phyloP scores from a whole-genome alignment of 2,329 filamentous ascomycete genomes.

The Gnomoniopsis smithogilvyi region DNA sequence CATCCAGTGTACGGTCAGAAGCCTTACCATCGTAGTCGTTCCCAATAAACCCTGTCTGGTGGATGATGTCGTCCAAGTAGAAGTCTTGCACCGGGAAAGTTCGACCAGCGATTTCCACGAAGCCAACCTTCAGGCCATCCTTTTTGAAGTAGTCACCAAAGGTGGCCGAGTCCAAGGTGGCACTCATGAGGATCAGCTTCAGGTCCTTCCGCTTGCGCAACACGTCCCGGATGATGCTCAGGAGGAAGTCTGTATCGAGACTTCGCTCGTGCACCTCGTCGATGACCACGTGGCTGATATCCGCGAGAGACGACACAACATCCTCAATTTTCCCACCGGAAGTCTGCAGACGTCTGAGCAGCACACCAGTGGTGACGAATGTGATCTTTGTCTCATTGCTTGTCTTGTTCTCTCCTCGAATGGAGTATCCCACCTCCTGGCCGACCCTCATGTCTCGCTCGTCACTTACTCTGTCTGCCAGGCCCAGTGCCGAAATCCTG shows the following conservation, averaged over 20 bases:
- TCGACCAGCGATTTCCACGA: slow-evolving; percentile 82
- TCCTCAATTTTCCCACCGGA: slow-evolving; percentile 78
- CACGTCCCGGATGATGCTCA: slow-evolving; percentile 83
- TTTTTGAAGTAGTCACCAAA: slow-evolving; percentile 82
- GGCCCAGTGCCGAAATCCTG: slow-evolving; percentile 87
- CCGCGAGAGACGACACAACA: slow-evolving; percentile 75
- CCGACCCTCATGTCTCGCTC: slow-evolving; percentile 81
- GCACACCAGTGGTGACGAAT: slow-evolving; percentile 92
- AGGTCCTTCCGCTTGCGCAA: slow-evolving; percentile 71
- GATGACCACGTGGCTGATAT: slow-evolving; percentile 92
- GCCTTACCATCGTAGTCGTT: slow-evolving; percentile 41
- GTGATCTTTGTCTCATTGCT: slow-evolving; percentile 79
- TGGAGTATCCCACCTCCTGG: slow-evolving; percentile 86
- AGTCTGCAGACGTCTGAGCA: slow-evolving; percentile 86
- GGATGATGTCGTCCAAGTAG: slow-evolving; percentile 84
- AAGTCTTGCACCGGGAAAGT: slow-evolving; percentile 89
- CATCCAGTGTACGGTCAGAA: slow-evolving; percentile 40
- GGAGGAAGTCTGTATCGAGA: slow-evolving; percentile 89
- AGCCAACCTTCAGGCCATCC: slow-evolving; percentile 65
- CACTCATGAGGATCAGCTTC: slow-evolving; percentile 93
- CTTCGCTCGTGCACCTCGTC: slow-evolving; percentile 97
- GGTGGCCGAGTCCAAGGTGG: slow-evolving; percentile 83
- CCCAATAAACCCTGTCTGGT: slow-evolving; percentile 67
- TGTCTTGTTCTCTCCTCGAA: slow-evolving; percentile 82
- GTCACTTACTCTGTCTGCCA: slow-evolving; percentile 92